Base-by-base conservation (phyloP, 1,284 basidiomycete species). In the Cryptococcus floricola region DNA sequence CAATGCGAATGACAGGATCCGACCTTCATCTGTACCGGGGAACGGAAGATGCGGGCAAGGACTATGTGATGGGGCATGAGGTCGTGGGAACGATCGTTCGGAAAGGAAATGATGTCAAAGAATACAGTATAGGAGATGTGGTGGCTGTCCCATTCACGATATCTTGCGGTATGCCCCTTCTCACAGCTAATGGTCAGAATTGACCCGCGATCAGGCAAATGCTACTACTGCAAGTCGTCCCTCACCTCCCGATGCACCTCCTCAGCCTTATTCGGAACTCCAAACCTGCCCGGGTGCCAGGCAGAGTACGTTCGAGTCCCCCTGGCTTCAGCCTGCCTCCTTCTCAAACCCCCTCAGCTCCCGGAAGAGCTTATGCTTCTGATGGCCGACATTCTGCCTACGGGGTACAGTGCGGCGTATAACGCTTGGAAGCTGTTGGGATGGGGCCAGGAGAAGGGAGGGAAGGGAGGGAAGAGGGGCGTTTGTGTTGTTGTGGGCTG, bases 101-200 rank as follows among this genome's bases (percentile, higher is more conserved):
- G 19, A 81, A 90, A 3, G 90, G 91, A 13, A 73, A 80, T 3
- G 86, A 76, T 61, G 91, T 87, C 66, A 66, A 61, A 18, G 84
- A 80, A 10, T 83, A 93, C 63, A 84, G 83, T 58, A 71, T 88
- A 2, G 90, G 90, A 4, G 88, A 93, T 73, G 84, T 85, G 61
- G 88, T 94, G n/a, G 84, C 94, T 14, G 86, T 88, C 1, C 89
- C 92, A 0, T 95, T 94, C 74, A 90, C 89, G 0, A 81, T 85
- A 18, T 88, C 85, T 42, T 95, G 92, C 65, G 88, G 87, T 50
- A 84, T 86, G 75, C 89, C 28, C 23, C 38, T 19, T 48, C 37
- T 50, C 14, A 10, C 13, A 23, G 25, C 28, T 44, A 57, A 54
- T 59, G 59, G 19, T 46, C 23, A 25, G 4, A 27, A 25, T 10